These are phyloP conservation scores for Conticribra weissflogii DNA, from an alignment of 108 stramenopile species.

Conservation along the genomic window DNA sequence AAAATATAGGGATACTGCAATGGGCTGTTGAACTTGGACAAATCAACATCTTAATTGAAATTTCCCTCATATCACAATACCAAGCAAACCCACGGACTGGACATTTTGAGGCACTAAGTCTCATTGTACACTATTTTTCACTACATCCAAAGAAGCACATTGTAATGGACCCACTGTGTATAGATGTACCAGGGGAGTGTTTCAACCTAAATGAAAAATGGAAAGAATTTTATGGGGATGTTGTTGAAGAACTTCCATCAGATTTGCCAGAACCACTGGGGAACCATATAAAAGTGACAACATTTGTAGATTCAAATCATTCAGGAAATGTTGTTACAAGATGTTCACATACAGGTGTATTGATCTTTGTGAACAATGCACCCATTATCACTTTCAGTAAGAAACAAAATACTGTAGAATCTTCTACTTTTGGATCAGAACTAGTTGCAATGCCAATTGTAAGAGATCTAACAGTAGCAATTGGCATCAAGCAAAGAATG, in stretches of 20 bases:
- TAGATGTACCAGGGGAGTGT: neutral
- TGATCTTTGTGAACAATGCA: slow-evolving; percentile 46
- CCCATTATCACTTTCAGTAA: slow-evolving; percentile 38
- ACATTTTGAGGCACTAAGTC: slow-evolving; percentile 42
- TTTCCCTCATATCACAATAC: slow-evolving; percentile 40
- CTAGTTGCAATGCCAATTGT: slow-evolving; percentile 42
- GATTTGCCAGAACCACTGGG: slow-evolving; percentile 43
- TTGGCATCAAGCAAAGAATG: slow-evolving; percentile 46
- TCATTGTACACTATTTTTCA: slow-evolving; percentile 3
- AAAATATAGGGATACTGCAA: slow-evolving; percentile 24
- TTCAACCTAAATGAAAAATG: neutral
- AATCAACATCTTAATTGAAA: slow-evolving; percentile 25
- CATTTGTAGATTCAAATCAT: slow-evolving; percentile 52
- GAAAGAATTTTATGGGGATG: slow-evolving; percentile 28
- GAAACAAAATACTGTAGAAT: slow-evolving; percentile 51
- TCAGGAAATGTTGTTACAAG: slow-evolving; percentile 41
- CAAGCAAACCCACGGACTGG: slow-evolving; percentile 32
- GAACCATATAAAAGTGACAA: slow-evolving; percentile 18
- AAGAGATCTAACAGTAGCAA: slow-evolving; percentile 22
- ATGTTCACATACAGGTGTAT: slow-evolving; percentile 42
- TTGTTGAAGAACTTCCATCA: slow-evolving; percentile 31
- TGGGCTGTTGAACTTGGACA: slow-evolving; percentile 42
- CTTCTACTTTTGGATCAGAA: slow-evolving; percentile 51
- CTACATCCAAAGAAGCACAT: neutral
- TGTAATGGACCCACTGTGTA: neutral